A percentile compares a stretch with the other conserved stretches of the same genome.
Evolutionary conservation across 805 yeast genomes (phyloP).

Genomic region (Sungouiella thailandica): DNA sequence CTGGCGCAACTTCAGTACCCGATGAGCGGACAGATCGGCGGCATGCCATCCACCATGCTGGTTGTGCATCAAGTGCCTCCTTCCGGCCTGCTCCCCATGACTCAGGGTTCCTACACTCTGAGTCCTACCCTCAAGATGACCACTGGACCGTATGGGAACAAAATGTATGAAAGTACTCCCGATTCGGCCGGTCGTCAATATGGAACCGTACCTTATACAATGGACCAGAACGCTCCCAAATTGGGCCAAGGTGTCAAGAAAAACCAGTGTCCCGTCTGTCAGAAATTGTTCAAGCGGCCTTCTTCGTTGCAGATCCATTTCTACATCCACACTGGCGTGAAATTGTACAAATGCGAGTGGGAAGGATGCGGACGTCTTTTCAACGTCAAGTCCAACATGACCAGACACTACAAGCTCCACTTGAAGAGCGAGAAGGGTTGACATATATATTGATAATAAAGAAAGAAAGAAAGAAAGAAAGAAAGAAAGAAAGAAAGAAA

Average conservation of each 20-base stretch:
- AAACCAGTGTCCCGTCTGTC: constrained; percentile 47
- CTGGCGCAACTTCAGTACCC: background rate
- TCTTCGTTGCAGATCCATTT: constrained; percentile 76
- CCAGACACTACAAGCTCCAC: constrained; percentile 73
- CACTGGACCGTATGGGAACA: too few relatives aligned
- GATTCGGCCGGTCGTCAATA: too few relatives aligned
- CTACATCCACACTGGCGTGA: constrained; percentile 57
- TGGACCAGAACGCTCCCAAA: background rate
- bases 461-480: too few relatives aligned
- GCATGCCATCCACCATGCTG: background rate
- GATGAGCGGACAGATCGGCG: background rate
- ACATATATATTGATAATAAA: background rate
- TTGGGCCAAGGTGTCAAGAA: background rate
- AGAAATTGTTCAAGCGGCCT: constrained; percentile 76
- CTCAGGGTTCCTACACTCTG: background rate
- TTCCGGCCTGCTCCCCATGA: too few relatives aligned
- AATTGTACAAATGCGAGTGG: constrained; percentile 40
- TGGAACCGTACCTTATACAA: too few relatives aligned
- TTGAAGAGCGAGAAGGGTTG: constrained; percentile 17
- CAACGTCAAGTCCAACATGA: constrained; percentile 75
- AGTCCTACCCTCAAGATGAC: background rate
- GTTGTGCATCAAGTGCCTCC: too few relatives aligned
- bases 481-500: too few relatives aligned
- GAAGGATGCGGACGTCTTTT: constrained; percentile 63
- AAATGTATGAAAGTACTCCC: too few relatives aligned